Evolutionary conservation across 306 rosid species (phyloP).

Genomic region (Delonix regia): DNA sequence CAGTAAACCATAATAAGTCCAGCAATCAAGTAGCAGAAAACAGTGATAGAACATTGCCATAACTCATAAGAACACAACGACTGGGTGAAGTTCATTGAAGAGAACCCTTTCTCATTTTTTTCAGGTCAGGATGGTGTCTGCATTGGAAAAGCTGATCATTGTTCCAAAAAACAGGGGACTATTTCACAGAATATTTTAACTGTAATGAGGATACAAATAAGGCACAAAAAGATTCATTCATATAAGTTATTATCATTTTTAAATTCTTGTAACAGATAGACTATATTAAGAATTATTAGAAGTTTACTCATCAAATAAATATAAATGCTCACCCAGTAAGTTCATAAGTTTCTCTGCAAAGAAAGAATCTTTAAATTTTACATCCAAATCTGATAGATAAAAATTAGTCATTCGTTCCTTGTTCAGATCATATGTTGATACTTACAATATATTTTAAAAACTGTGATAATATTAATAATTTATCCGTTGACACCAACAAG

Average conservation of each 20-base stretch:
- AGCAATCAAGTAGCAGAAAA: neutral
- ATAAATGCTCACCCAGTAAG: too few species aligned
- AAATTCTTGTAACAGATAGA: too few species aligned
- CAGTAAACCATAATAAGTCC: neutral
- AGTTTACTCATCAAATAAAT: too few species aligned
- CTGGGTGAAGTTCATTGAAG: neutral
- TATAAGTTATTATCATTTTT: too few species aligned
- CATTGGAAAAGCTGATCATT: too few species aligned
- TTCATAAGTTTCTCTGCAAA: neutral
- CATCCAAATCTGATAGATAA: conserved; percentile 16
- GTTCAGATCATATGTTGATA: neutral
- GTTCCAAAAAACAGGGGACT: too few species aligned
- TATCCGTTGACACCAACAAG: too few species aligned
- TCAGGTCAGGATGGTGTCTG: neutral
- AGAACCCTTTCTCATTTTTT: neutral
- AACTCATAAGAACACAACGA: neutral
- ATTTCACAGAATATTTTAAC: too few species aligned
- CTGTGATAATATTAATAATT: too few species aligned
- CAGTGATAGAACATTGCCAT: neutral
- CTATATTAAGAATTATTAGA: too few species aligned
- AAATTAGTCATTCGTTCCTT: neutral
- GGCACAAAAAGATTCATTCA: too few species aligned
- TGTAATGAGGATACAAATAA: too few species aligned
- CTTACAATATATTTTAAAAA: neutral
- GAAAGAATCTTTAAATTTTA: neutral